Evolutionary conservation across 1,284 basidiomycete genomes (phyloP), one percentile per base, ranked within the genome.

Genomic region (Sporisorium sorghi): DNA sequence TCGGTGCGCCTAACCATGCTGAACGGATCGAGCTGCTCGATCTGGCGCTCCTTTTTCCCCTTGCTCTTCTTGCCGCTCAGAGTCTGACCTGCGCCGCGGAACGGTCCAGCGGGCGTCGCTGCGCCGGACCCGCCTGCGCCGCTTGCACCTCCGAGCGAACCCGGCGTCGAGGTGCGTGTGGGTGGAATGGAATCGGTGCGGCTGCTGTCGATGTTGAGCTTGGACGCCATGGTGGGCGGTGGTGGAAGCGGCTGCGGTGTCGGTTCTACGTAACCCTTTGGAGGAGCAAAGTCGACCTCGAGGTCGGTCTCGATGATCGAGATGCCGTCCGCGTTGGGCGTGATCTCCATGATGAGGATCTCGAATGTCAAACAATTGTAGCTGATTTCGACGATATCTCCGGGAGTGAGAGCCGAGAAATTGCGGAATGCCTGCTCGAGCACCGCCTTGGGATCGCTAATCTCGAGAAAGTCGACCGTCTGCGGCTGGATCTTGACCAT

Each of bases 401-500:
- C 86, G 10, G 81, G 82, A 4, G 85, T 85, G 15, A 86, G 77
- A 32, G 82, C 82, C n/a, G 94, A 91, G 85, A 96, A 99, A 83
- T 97, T 94, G 42, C 95, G 91, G 8, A 99, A 87, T 14, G 94
- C 93, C 82, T 94, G 92, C 86, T 99, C 97, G 35, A 99, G 90
- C 11, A 98, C 95, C 43, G 96, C 95, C 86, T 97, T 98, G 5
- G 92, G 94, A 86, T 99, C 97, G 51, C 86, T 86, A 30, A 89
- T 86, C 85, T 99, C 93, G 44, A 99, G 87, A 86, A 99, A 99
- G 85, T 96, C 92, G 19, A 93, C 91, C 4, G 91, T 91, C 83
- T 99, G 97, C 4, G 97, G 93, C 86, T 99, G 97, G 42, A 99
- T 87, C 86, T 99, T 99, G 83, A 98, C 93, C 73, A 96, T 88